These are phyloP conservation scores for Fusarium albidum DNA, from an alignment of 2,329 filamentous ascomycete genomes.

Conservation along the genomic window DNA sequence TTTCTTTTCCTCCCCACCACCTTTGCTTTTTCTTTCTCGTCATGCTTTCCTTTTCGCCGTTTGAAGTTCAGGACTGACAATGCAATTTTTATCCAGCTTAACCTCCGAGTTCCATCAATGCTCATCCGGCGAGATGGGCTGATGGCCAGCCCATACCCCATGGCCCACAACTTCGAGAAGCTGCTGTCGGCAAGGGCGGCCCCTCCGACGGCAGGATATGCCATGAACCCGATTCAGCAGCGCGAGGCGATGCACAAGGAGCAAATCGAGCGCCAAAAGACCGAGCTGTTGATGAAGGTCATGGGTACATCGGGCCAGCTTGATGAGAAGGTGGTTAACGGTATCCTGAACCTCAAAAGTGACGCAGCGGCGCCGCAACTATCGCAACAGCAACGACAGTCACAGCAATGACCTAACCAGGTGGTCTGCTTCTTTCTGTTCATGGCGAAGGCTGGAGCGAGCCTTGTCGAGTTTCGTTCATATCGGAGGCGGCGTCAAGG, in stretches of 20 bases:
- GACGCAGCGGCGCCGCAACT: not conserved
- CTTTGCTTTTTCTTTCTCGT: slow-evolving; percentile 3
- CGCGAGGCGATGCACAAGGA: slow-evolving; percentile 57
- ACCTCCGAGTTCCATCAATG: slow-evolving; percentile 69
- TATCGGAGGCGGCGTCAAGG: too few species aligned
- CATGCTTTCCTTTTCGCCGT: slow-evolving; percentile 11
- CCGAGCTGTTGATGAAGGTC: slow-evolving; percentile 52
- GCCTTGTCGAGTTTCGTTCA: too few species aligned
- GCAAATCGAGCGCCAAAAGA: slow-evolving; percentile 52
- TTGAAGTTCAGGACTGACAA: slow-evolving; percentile 19
- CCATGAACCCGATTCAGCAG: slow-evolving; percentile 56
- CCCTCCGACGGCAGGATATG: slow-evolving; percentile 46
- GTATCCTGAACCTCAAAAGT: slow-evolving; percentile 44
- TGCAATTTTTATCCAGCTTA: slow-evolving; percentile 53
- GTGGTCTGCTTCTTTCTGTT: slow-evolving; percentile 3
- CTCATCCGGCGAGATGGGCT: slow-evolving; percentile 63
- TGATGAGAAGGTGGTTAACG: slow-evolving; percentile 49
- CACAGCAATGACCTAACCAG: too few species aligned
- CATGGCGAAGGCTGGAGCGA: not conserved
- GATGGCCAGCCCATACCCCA: slow-evolving; percentile 54
- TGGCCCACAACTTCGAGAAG: slow-evolving; percentile 55
- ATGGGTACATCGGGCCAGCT: slow-evolving; percentile 47
- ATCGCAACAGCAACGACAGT: too few species aligned
- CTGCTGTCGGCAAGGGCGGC: slow-evolving; percentile 51
- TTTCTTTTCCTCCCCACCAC: not conserved